A percentile compares a stretch with the other conserved stretches of the same genome.
phyloP scores from a whole-genome alignment of 2,329 filamentous ascomycete genomes.

The Penicillium sp. region DNA sequence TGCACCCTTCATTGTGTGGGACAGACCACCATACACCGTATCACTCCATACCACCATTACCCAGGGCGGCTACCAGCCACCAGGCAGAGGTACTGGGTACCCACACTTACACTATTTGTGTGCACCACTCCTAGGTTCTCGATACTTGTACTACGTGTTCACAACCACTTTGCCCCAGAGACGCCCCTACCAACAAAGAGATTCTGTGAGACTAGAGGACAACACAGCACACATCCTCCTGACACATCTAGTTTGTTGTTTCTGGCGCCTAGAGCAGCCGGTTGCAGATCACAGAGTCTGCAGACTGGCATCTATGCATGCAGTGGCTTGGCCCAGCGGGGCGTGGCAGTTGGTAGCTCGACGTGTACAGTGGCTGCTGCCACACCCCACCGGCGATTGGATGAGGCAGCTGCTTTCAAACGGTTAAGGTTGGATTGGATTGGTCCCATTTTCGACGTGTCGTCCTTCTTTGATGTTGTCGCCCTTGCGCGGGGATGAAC shows the following conservation, averaged over 20 bases:
- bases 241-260: too few relatives aligned
- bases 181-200: too few relatives aligned
- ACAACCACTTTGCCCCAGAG: too few relatives aligned
- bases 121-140: too few relatives aligned
- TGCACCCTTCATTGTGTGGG: too few relatives aligned
- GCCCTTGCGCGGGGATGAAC: slow-evolving; percentile 6
- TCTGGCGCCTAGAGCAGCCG: too few relatives aligned
- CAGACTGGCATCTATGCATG: slow-evolving; percentile 13
- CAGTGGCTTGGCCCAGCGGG: slow-evolving; percentile 14
- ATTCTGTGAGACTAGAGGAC: too few relatives aligned
- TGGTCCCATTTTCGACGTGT: slow-evolving; percentile 6
- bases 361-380: slow-evolving; percentile 13
- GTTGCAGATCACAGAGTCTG: slow-evolving; percentile 1
- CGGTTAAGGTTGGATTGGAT: slow-evolving; percentile 15
- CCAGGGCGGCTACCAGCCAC: slow-evolving; percentile 8
- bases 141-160: too few relatives aligned
- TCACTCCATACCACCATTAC: slow-evolving; percentile 11
- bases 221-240: too few relatives aligned
- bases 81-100: slow-evolving; percentile 14
- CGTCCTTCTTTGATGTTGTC: slow-evolving; percentile 7
- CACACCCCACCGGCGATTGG: slow-evolving; percentile 20
- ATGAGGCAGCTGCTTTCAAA: slow-evolving; percentile 17
- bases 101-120: slow-evolving; percentile 18
- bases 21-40: slow-evolving; percentile 6
- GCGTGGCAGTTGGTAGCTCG: slow-evolving; percentile 14